Evolutionary conservation across 305 asterid genomes (phyloP).

Genomic region (Fraxinus sp.): DNA sequence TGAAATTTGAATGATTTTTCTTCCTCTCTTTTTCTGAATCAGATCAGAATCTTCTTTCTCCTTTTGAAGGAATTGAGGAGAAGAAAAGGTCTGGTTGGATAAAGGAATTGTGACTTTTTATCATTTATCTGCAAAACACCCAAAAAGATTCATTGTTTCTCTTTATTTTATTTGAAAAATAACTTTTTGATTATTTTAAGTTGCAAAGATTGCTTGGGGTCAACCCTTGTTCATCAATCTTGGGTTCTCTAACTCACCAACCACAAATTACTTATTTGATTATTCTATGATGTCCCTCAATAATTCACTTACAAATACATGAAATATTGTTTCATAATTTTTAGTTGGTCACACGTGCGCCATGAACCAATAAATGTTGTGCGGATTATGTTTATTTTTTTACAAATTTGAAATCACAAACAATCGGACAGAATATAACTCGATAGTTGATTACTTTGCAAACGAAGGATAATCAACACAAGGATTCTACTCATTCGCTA

Average conservation of each 20-base stretch:
- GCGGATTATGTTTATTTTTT: background rate
- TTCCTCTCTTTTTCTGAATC: slow-evolving; percentile 38
- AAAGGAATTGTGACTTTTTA: slow-evolving; percentile 37
- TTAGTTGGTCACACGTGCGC: slow-evolving; percentile 22
- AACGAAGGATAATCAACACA: background rate
- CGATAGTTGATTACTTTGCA: background rate
- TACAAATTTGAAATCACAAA: background rate
- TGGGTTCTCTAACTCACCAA: slow-evolving; percentile 13
- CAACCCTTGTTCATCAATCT: slow-evolving; percentile 13
- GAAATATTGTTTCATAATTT: background rate
- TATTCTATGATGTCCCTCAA: background rate
- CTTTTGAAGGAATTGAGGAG: slow-evolving; percentile 20
- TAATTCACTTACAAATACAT: background rate
- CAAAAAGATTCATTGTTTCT: slow-evolving; percentile 22
- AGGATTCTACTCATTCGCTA: background rate
- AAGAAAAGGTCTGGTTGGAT: slow-evolving; percentile 24
- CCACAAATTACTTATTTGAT: slow-evolving; percentile 5
- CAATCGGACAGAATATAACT: background rate
- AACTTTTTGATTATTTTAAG: slow-evolving; percentile 4
- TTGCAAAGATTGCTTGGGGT: slow-evolving; percentile 22
- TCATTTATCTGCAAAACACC: slow-evolving; percentile 33
- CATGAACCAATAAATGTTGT: slow-evolving; percentile 16
- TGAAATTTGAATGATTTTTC: slow-evolving; percentile 36
- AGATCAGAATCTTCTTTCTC: slow-evolving; percentile 50
- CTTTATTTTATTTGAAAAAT: background rate